Conservation (phyloP, 495 filamentous ascomycete species). For the Neurospora terricola region DNA sequence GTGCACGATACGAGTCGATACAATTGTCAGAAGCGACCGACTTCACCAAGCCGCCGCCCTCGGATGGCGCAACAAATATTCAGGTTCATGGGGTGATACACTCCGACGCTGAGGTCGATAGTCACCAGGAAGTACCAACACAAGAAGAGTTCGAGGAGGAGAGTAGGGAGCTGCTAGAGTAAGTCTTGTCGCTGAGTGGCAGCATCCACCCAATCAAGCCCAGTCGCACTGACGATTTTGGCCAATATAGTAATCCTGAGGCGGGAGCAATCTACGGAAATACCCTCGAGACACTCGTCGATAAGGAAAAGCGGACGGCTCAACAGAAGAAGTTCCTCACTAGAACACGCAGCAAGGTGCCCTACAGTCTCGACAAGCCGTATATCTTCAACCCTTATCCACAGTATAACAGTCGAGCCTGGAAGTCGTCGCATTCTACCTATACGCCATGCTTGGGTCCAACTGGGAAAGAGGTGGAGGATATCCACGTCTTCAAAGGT, state of each 20-base stretch:
- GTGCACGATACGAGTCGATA: not conserved
- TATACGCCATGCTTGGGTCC: conserved; percentile 31
- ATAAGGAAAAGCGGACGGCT: conserved; percentile 16
- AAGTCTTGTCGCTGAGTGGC: conserved; percentile 6
- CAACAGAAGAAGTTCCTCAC: conserved; percentile 18
- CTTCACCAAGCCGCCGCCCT: not conserved
- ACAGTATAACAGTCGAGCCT: conserved; percentile 30
- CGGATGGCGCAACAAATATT: not conserved
- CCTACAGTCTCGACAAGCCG: conserved; percentile 22
- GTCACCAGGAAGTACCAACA: conserved; percentile 2
- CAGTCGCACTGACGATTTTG: conserved; percentile 1
- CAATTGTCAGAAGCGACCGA: not conserved
- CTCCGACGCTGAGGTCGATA: not conserved
- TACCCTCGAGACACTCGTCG: conserved; percentile 32
- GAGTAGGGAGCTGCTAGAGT: conserved; percentile 27
- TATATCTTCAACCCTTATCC: conserved; percentile 42
- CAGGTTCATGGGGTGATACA: not conserved
- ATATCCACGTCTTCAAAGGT: conserved; percentile 44
- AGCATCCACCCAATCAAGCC: not conserved
- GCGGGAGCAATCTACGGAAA: conserved; percentile 36
- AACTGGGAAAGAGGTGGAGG: conserved; percentile 17
- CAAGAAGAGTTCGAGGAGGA: conserved; percentile 33
- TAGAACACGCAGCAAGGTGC: conserved; percentile 7
- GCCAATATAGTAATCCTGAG: conserved; percentile 14
- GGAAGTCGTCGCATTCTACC: conserved; percentile 17